Conservation (phyloP, 1,139 yeast species). For the Saccharomyces pastorianus region DNA sequence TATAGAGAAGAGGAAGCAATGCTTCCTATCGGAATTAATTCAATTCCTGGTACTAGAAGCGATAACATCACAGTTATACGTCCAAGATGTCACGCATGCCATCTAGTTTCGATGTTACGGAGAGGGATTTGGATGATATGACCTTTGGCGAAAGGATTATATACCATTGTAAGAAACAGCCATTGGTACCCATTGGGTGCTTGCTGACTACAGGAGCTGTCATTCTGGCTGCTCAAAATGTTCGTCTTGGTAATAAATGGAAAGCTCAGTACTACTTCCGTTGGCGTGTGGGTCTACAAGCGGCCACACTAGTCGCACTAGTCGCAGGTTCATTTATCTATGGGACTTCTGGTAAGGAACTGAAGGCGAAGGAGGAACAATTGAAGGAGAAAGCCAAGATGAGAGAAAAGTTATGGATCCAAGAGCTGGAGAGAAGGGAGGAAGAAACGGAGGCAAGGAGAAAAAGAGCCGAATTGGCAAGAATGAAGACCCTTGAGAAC, state of each 20-base stretch:
- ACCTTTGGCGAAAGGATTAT: constrained; percentile 32
- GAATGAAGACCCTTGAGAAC: constrained; percentile 30
- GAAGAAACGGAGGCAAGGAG: constrained; percentile 59
- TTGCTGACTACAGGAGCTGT: constrained; percentile 77
- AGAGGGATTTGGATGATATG: constrained; percentile 25
- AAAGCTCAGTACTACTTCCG: constrained; percentile 82
- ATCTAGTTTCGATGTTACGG: constrained; percentile 31
- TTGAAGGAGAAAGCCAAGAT: constrained; percentile 58
- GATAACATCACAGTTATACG: background rate
- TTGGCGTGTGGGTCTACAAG: constrained; percentile 84
- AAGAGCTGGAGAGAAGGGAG: constrained; percentile 84
- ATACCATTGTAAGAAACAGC: constrained; percentile 57
- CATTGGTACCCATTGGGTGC: constrained; percentile 74
- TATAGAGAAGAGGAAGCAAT: background rate
- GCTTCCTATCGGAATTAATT: background rate
- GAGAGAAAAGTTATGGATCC: constrained; percentile 84
- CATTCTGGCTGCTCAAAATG: constrained; percentile 64
- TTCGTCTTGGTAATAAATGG: constrained; percentile 61
- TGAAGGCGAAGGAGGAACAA: constrained; percentile 51
- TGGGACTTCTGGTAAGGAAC: constrained; percentile 36
- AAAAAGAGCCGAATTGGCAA: constrained; percentile 43
- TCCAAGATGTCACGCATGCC: constrained; percentile 31
- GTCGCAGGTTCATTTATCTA: constrained; percentile 69
- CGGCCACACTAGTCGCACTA: constrained; percentile 70
- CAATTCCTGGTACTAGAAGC: background rate